Conservation (phyloP, 2,329 filamentous ascomycete genomes). For the Truncatella angustata region DNA sequence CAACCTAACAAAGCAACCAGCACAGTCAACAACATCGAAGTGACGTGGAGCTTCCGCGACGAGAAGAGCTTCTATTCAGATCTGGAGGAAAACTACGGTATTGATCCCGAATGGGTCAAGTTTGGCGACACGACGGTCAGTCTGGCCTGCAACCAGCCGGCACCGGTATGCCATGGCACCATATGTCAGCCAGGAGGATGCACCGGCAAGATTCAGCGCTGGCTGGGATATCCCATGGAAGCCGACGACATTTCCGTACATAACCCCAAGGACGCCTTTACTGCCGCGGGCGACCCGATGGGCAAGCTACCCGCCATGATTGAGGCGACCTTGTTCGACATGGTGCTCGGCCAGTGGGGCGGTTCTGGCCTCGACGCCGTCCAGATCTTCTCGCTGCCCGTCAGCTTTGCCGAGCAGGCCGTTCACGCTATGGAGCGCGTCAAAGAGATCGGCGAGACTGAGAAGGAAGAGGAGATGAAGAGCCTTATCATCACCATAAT, state of each 20-base stretch:
- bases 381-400: slow-evolving; percentile 18
- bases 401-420: slow-evolving; percentile 16
- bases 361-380: slow-evolving; percentile 14
- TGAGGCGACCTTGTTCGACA: slow-evolving; percentile 8
- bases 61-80: no score
- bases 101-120: no score
- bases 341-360: slow-evolving; percentile 5
- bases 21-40: no score
- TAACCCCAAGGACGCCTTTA: slow-evolving; percentile 20
- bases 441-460: slow-evolving; percentile 20
- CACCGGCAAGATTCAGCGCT: no score
- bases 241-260: slow-evolving; percentile 14
- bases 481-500: slow-evolving; percentile 17
- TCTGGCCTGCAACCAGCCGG: no score
- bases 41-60: no score
- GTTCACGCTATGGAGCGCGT: slow-evolving; percentile 21
- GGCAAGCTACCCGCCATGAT: slow-evolving; percentile 11
- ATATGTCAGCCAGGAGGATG: no score
- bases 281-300: slow-evolving; percentile 12
- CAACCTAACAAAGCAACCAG: no score
- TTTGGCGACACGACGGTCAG: no score
- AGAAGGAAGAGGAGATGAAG: slow-evolving; percentile 22
- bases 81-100: no score
- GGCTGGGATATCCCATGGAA: no score
- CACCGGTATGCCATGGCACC: no score